Conservation (phyloP, 805 yeast species). For the Metschnikowia noctiluminum region DNA sequence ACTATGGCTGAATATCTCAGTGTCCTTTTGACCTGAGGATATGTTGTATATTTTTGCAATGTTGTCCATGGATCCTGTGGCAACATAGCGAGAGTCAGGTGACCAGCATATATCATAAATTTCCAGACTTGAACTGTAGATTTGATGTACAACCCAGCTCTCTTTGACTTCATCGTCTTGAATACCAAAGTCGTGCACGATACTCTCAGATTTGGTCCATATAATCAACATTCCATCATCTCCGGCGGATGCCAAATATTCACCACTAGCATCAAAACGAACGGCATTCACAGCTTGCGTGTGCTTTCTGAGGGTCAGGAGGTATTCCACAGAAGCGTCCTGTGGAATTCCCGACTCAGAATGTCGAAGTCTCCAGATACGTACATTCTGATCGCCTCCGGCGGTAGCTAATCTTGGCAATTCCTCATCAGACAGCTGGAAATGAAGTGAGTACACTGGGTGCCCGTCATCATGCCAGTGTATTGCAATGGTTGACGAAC, state of each 20-base stretch:
- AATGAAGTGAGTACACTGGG: constrained; percentile 67
- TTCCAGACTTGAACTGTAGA: constrained; percentile 65
- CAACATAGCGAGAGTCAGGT: constrained; percentile 70
- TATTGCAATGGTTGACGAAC: constrained; percentile 48
- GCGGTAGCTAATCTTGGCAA: constrained; percentile 73
- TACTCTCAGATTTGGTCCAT: constrained; percentile 62
- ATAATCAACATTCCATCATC: constrained; percentile 89
- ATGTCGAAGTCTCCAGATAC: constrained; percentile 45
- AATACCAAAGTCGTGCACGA: constrained; percentile 58
- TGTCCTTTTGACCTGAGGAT: constrained; percentile 51
- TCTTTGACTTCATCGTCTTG: constrained; percentile 58
- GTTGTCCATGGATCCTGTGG: constrained; percentile 93
- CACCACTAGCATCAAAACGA: constrained; percentile 71
- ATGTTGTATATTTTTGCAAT: constrained; percentile 65
- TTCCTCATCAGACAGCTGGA: constrained; percentile 43
- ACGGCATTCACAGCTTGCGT: constrained; percentile 94
- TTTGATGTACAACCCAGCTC: constrained; percentile 65
- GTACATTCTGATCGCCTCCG: constrained; percentile 91
- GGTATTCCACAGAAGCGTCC: constrained; percentile 54
- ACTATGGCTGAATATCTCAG: constrained; percentile 66
- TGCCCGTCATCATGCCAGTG: constrained; percentile 76
- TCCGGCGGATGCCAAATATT: constrained; percentile 80
- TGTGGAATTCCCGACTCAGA: constrained; percentile 2
- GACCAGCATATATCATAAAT: constrained; percentile 93
- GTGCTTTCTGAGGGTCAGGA: constrained; percentile 80